Evolutionary conservation across 2,329 filamentous ascomycete species (phyloP).

Genomic region (Fusarium circinatum): DNA sequence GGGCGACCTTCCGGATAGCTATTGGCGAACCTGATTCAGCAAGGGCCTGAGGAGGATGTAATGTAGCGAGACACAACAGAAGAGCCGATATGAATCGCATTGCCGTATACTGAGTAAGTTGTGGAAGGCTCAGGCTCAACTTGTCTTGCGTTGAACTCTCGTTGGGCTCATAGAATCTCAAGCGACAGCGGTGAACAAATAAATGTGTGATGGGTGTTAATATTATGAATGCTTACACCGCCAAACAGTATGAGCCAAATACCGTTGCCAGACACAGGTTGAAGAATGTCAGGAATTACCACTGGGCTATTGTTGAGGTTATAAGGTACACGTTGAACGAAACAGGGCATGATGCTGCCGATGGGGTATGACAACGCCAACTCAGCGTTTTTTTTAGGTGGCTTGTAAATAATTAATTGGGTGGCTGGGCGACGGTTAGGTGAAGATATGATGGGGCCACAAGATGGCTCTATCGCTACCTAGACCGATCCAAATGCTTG

Average conservation of each 20-base stretch:
- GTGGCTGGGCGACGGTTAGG: slow-evolving; percentile 40
- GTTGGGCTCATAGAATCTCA: background rate
- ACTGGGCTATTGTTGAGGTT: background rate
- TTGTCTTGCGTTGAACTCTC: background rate
- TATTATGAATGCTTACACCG: slow-evolving; percentile 23
- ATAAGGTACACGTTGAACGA: background rate
- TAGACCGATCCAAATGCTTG: background rate
- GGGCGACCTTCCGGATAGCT: slow-evolving; percentile 77
- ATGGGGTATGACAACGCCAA: slow-evolving; percentile 38
- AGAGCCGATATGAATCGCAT: slow-evolving; percentile 56
- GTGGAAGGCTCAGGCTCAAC: background rate
- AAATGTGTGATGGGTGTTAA: background rate
- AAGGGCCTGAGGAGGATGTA: slow-evolving; percentile 53
- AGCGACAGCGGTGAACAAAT: slow-evolving; percentile 19
- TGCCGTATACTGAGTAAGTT: slow-evolving; percentile 1
- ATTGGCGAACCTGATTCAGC: slow-evolving; percentile 59
- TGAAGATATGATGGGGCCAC: slow-evolving; percentile 15
- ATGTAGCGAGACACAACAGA: slow-evolving; percentile 57
- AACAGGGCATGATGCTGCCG: slow-evolving; percentile 12
- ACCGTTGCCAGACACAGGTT: slow-evolving; percentile 3
- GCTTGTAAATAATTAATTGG: slow-evolving; percentile 42
- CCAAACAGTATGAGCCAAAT: slow-evolving; percentile 4
- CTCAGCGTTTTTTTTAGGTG: slow-evolving; percentile 7
- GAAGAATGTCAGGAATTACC: background rate
- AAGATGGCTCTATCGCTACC: background rate